A percentile compares a stretch with the other conserved stretches of the same genome.
phyloP scores from a whole-genome alignment of 805 yeast genomes.

The Nakazawaea wickerhamii region DNA sequence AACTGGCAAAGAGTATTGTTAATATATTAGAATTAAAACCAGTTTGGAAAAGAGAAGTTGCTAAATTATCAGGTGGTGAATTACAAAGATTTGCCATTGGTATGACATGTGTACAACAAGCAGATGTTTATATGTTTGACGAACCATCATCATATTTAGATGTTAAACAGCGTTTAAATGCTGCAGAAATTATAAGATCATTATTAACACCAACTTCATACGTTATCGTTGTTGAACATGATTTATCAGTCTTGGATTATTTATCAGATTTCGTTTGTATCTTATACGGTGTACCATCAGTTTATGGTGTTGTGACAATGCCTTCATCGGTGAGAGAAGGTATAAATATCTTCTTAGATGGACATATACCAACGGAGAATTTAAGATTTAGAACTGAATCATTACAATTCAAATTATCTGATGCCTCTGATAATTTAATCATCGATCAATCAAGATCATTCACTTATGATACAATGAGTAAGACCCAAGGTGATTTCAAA shows the following conservation, averaged over 20 bases:
- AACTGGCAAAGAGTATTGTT: slow-evolving; percentile 58
- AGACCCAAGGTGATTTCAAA: slow-evolving; percentile 96
- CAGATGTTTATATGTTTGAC: slow-evolving; percentile 98
- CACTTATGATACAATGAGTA: slow-evolving; percentile 72
- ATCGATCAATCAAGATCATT: slow-evolving; percentile 76
- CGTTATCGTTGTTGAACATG: slow-evolving; percentile 98
- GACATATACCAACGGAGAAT: slow-evolving; percentile 95
- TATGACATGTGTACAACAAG: slow-evolving; percentile 91
- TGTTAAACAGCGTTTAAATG: slow-evolving; percentile 97
- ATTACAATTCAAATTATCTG: slow-evolving; percentile 86
- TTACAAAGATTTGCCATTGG: slow-evolving; percentile 97
- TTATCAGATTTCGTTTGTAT: slow-evolving; percentile 96
- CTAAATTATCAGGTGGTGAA: slow-evolving; percentile 95
- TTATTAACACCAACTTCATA: slow-evolving; percentile 70
- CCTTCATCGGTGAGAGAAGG: slow-evolving; percentile 99
- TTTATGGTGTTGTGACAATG: slow-evolving; percentile 96
- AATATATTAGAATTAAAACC: slow-evolving; percentile 67
- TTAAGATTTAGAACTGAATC: slow-evolving; percentile 96
- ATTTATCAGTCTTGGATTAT: slow-evolving; percentile 94
- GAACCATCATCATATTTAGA: slow-evolving; percentile 98
- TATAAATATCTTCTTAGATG: slow-evolving; percentile 96
- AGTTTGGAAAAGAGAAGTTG: slow-evolving; percentile 82
- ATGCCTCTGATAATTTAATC: slow-evolving; percentile 73
- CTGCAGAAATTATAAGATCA: slow-evolving; percentile 91
- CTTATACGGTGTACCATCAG: slow-evolving; percentile 96